Evolutionary conservation across 768 basidiomycete species (phyloP).

Genomic region (Termitomyces eurrhizus): DNA sequence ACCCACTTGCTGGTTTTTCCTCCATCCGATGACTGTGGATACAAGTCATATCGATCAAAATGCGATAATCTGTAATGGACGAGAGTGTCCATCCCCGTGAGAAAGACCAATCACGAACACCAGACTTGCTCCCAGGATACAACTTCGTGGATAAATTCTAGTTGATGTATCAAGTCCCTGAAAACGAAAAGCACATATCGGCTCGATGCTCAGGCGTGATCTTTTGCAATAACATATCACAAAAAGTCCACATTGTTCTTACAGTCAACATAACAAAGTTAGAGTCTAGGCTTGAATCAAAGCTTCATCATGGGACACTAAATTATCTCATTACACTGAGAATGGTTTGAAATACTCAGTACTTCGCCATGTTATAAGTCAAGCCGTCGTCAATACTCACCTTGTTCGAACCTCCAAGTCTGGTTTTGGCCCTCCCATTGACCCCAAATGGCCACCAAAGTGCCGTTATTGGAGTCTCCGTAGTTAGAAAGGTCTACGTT

Average conservation of each 20-base stretch:
- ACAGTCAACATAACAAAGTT: not conserved
- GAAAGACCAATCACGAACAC: not conserved
- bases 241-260: not conserved
- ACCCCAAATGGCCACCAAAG: slow-evolving; percentile 35
- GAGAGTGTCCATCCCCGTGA: not conserved
- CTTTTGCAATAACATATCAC: not conserved
- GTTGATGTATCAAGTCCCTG: not conserved
- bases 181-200: not conserved
- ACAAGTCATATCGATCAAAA: no score
- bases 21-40: no score
- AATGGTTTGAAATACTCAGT: not conserved
- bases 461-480: slow-evolving; percentile 37
- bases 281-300: not conserved
- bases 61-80: not conserved
- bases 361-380: not conserved
- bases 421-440: slow-evolving; percentile 40
- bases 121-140: not conserved
- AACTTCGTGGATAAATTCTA: not conserved
- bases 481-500: slow-evolving; percentile 36
- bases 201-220: not conserved
- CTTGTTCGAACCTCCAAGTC: slow-evolving; percentile 34
- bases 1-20: not conserved
- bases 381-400: slow-evolving; percentile 5
- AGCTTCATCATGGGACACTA: not conserved
- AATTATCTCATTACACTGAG: not conserved